Conservation (phyloP, 805 yeast species). For the Wickerhamomyces rabaulensis region DNA sequence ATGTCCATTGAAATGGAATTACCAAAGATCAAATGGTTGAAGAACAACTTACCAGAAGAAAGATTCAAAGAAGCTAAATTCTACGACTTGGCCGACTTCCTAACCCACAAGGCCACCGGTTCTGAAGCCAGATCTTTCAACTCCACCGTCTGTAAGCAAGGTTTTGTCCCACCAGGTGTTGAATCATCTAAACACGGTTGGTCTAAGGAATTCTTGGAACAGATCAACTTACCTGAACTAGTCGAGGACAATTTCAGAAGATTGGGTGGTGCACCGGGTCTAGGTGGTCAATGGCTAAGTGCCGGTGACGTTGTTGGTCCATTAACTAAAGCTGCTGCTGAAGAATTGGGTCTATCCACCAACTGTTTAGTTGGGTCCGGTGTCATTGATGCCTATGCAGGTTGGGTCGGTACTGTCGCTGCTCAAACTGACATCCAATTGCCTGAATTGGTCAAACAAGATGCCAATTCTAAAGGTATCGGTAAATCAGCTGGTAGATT, state of each 20-base stretch:
- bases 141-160: conserved; percentile 94
- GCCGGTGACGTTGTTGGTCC: conserved; percentile 91
- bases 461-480: conserved; percentile 40
- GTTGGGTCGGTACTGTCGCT: conserved; percentile 98
- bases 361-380: conserved; percentile 88
- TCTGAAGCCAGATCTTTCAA: conserved; percentile 83
- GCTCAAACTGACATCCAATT: conserved; percentile 62
- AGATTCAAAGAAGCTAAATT: conserved; percentile 62
- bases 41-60: conserved; percentile 67
- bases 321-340: conserved; percentile 61
- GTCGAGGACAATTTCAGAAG: conserved; percentile 68
- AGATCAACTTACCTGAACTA: conserved; percentile 72
- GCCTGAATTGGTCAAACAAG: conserved; percentile 47
- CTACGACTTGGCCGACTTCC: conserved; percentile 87
- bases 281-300: conserved; percentile 66
- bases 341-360: conserved; percentile 75
- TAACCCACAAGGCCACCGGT: conserved; percentile 89
- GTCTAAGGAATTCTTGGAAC: conserved; percentile 71
- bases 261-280: conserved; percentile 78
- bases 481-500: conserved; percentile 72
- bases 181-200: conserved; percentile 85
- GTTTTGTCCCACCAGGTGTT: conserved; percentile 87
- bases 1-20: conserved; percentile 99
- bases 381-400: conserved; percentile 97
- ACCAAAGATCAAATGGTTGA: conserved; percentile 96